phyloP scores from a whole-genome alignment of 345 rosid species.

The Eucalyptus erythrocorys region DNA sequence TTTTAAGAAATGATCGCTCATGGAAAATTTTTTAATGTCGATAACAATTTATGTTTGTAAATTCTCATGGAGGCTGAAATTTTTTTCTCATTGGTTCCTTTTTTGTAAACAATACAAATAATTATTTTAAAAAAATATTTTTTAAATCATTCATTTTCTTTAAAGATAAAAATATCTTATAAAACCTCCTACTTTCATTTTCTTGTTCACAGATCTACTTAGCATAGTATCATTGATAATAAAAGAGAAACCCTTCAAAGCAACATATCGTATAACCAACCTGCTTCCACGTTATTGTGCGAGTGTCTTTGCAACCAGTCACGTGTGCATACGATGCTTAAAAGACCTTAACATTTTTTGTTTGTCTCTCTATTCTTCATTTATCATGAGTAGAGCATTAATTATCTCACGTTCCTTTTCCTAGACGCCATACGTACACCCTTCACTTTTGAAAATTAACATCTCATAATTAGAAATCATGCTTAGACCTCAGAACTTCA shows the following conservation, averaged over 20 bases:
- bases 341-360: background rate
- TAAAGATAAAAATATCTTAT: fast-evolving
- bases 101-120: background rate
- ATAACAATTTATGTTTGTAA: background rate
- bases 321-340: fast-evolving
- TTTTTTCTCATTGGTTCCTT: background rate
- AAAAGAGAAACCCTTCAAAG: background rate
- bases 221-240: background rate
- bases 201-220: too few relatives aligned
- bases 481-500: background rate
- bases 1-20: background rate
- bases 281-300: fast-evolving
- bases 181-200: background rate
- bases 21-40: background rate
- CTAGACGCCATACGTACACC: fast-evolving
- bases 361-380: background rate
- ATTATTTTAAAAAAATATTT: too few relatives aligned
- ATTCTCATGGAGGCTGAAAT: background rate
- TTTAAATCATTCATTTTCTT: background rate
- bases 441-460: background rate
- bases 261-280: background rate
- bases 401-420: background rate
- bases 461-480: background rate
- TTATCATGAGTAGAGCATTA: background rate
- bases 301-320: background rate